A percentile compares a stretch with the other conserved stretches of the same genome.
These are phyloP conservation scores for Salvia splendens DNA, from an alignment of 257 asterid species.

Conservation along the genomic window DNA sequence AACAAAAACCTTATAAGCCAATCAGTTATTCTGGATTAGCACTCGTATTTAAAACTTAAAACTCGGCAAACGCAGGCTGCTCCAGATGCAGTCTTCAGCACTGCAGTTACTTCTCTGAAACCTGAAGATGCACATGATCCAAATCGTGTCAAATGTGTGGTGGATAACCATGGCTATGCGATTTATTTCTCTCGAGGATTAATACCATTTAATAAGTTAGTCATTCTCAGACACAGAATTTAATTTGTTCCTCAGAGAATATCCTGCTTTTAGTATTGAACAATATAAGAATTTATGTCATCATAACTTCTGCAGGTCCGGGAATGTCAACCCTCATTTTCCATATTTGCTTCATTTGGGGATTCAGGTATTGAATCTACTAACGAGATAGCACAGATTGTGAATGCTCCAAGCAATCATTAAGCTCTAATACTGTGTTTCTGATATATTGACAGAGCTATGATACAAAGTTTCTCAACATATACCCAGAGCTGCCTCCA, in stretches of 20 bases:
- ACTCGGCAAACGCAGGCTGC: slow-evolving; percentile 58
- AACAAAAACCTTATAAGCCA: too few relatives aligned
- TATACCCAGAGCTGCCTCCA: slow-evolving; percentile 68
- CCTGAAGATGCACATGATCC: slow-evolving; percentile 86
- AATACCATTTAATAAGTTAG: slow-evolving; percentile 89
- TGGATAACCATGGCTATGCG: slow-evolving; percentile 78
- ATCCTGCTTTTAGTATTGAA: slow-evolving; percentile 16
- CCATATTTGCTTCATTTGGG: slow-evolving; percentile 92
- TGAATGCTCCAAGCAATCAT: not conserved
- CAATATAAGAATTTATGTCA: slow-evolving; percentile 6
- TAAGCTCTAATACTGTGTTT: slow-evolving; percentile 9
- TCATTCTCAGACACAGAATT: slow-evolving; percentile 49
- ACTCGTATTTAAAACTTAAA: slow-evolving; percentile 30
- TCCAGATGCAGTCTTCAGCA: slow-evolving; percentile 92
- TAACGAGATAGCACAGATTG: not conserved
- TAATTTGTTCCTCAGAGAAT: slow-evolving; percentile 29
- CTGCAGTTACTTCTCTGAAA: slow-evolving; percentile 76
- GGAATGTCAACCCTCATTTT: slow-evolving; percentile 64
- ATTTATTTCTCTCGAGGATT: slow-evolving; percentile 85
- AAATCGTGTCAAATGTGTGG: slow-evolving; percentile 84
- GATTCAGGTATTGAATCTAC: slow-evolving; percentile 58
- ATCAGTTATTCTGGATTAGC: not conserved
- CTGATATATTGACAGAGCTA: slow-evolving; percentile 56
- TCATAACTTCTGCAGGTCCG: slow-evolving; percentile 55
- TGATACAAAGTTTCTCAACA: slow-evolving; percentile 75